Evolutionary conservation across 805 yeast genomes (phyloP), one percentile per base, ranked within the genome.

Genomic region (Tetrapisispora fleetii): DNA sequence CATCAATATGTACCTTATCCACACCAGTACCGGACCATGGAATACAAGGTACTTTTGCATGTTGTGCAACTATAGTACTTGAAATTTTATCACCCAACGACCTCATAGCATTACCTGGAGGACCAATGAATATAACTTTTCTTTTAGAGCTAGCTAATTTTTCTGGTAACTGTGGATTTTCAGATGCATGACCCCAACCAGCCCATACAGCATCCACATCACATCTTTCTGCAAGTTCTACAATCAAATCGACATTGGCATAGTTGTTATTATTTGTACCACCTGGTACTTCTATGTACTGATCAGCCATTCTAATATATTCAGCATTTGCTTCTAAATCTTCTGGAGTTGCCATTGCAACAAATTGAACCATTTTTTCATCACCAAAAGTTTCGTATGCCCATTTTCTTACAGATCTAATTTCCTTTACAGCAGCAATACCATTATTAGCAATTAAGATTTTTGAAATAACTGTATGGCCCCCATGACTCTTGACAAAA

Each of bases 151-250:
- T 83, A 16, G 98, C 97, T 66, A 93, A 76, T 68, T 78, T 80
- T 69, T 93, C 99, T 28, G 99, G 99, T 56, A 93, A 78, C 43
- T 73, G 67, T 27, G 99, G 99, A 71, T 95, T 91, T 73, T 93
- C 99, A n/a, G 96, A 87, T 28, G 99, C 99, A 67, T 95, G 99
- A 61, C 99, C 99, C 99, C 99, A 93, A 61, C 99, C 99, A 35
- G 99, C 99, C 99, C 99, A 93, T 50, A 93, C 99, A 24, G 99
- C 99, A 67, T 93, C 95, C 49, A 86, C 97, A 56, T 87, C 80
- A 40, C 95, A 84, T 73, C 97, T 84, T 72, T 93, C 99, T 36
- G 99, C 99, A 44, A 93, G 74, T 61, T 93, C 99, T 43, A 93
- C 97, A 67, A 93, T 93, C 53, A 93, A 75, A 57, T 93, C 99